Base-by-base conservation (phyloP, 139 green algal species). In the Asterochloris sp. region DNA sequence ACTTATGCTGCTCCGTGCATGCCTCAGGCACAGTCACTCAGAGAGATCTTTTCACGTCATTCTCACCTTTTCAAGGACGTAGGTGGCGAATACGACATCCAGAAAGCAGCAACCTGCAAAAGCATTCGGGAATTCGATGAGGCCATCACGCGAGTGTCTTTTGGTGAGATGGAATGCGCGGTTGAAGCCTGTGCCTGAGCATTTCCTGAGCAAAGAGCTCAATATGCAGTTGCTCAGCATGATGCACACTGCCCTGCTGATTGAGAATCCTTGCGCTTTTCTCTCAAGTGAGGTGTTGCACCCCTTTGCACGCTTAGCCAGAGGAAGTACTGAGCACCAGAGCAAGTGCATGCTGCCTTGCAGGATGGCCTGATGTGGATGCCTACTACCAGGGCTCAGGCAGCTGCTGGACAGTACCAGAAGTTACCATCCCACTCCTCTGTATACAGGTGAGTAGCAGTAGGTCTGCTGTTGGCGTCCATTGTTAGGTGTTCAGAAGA, bases 111-210 rank as follows among this genome's bases (percentile, higher is more conserved):
- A 1, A 78, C 62, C 0, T 86, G 79, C 47, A 84, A 73, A 11
- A 97, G 87, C 62, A 95, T 98, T 69, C 80, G 90, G 0, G 91
- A 95, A 0, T 98, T 98, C 88, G 95, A 98, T 77, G 93, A 96
- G 0, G 91, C 90, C 61, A 94, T 98, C 84, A 98, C 95, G 1
- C 84, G 83, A 10, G 61, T 89, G 10, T 82, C 87, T 15, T 95
- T 94, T 85, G 89, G 54, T 85, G 26, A 69, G 74, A 19, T 75
- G 24, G 24, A 60, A 0, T 76, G 13, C 12, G 6, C 6, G 38
- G 38, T 6, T 2, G 23, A 38, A 23, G 67, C 67, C 67, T 73
- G 38, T 6, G 38, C 38, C 38, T 54, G 38, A 54, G n/a, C n/a
- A n/a, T n/a, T n/a, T 6, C 6, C 38, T 54, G 38, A 6, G 38